Evolutionary conservation across 192 early-diverging fungal genomes (phyloP), one percentile per base, ranked within the genome.

Genomic region (Gaertneriomyces semiglobifer): DNA sequence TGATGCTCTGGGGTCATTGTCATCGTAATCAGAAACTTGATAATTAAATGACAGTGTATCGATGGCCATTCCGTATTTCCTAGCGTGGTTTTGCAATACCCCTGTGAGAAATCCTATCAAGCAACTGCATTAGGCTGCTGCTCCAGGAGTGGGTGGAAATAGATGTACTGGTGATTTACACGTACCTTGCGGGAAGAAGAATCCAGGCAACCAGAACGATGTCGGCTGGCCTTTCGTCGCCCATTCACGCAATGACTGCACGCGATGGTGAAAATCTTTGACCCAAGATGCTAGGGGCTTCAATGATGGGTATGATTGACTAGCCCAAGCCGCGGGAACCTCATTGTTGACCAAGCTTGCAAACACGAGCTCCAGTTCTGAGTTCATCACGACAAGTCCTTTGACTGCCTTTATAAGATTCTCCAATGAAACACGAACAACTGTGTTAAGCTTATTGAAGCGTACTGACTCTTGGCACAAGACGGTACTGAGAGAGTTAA

Each of bases 171-270:
- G 79, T 77, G 80, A 0, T 33, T 33, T 2, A 33, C 2, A 33
- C 25, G 25, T 33, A 33, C 25, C 25, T 78, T 86, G 84, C 40
- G 84, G 84, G 76, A 86, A 86, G 63, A 85, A 86, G 72, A 86
- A 86, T 7, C 84, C 84, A 7, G 84, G 79, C 5, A 86, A 63
- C 84, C 84, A 86, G 67, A 86, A 86, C 6, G 75, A 74, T 11
- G 60, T 50, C 9, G 84, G 84, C 62, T 86, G 82, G 2, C 84
- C 84, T 12, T 72, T 53, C 4, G 73, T 66, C 7, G 77, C 66
- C 84, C 84, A 86, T 19, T 68, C 44, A 41, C 38, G 19, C 18
- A 86, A 44, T 41, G 78, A 62, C 4, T 20, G 43, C 25, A 85
- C 73, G 41, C 84, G 69, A 19, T 62, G 44, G 43, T 76, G 71